Conservation (phyloP, 176 grass and related monocot genomes). For the Cocos nucifera region DNA sequence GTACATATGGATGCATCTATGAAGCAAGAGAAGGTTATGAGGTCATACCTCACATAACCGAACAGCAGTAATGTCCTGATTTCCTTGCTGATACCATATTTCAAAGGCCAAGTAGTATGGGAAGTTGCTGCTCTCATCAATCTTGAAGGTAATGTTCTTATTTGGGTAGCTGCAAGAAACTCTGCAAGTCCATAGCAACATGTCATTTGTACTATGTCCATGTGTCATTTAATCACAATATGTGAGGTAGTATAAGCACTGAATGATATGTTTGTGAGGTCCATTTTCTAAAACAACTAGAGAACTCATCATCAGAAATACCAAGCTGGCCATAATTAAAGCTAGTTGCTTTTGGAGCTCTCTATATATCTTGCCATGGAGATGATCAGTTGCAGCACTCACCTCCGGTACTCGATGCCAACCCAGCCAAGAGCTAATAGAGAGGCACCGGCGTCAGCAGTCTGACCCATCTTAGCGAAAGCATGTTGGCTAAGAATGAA, state of each 20-base stretch:
- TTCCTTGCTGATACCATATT: slow-evolving; percentile 56
- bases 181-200: slow-evolving; percentile 16
- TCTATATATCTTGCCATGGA: no score
- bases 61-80: slow-evolving; percentile 47
- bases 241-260: no score
- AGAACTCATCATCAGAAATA: no score
- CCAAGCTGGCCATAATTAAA: no score
- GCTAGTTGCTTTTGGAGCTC: no score
- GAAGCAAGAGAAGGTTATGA: not conserved
- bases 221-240: no score
- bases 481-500: slow-evolving; percentile 58
- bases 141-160: slow-evolving; percentile 60
- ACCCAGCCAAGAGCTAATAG: slow-evolving; percentile 35
- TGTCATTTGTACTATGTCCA: not conserved
- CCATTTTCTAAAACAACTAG: no score
- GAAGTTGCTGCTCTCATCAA: slow-evolving; percentile 43
- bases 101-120: slow-evolving; percentile 56
- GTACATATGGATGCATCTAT: no score
- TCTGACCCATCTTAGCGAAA: slow-evolving; percentile 36
- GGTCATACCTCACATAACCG: slow-evolving; percentile 53
- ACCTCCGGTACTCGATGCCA: slow-evolving; percentile 45
- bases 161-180: slow-evolving; percentile 48
- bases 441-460: slow-evolving; percentile 25
- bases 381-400: no score
- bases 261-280: no score